phyloP scores from a whole-genome alignment of 176 grass and related monocot species.

The Carex littledalei region DNA sequence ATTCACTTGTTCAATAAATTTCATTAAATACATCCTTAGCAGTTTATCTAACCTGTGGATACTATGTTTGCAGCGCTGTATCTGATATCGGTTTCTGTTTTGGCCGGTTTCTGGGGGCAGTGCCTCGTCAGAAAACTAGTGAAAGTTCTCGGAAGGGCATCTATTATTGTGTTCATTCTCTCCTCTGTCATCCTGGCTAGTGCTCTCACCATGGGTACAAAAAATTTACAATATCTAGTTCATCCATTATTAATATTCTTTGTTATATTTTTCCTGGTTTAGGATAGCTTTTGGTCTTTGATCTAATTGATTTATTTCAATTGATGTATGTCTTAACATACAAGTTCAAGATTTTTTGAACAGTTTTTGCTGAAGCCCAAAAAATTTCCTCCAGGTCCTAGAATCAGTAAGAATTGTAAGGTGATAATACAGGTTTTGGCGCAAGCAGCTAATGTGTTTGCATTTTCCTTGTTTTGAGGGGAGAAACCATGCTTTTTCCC shows the following conservation, averaged over 20 bases:
- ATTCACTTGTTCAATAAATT: background rate
- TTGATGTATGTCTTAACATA: background rate
- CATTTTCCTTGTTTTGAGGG: background rate
- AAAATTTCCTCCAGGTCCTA: background rate
- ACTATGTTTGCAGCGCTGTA: slow-evolving; percentile 55
- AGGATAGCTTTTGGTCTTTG: background rate
- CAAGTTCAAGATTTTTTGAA: background rate
- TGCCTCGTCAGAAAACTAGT: slow-evolving; percentile 75
- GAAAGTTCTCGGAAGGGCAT: slow-evolving; percentile 65
- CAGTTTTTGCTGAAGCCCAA: background rate
- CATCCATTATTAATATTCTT: background rate
- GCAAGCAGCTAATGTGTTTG: background rate
- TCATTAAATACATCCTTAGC: background rate
- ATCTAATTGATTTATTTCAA: background rate
- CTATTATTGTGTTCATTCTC: slow-evolving; percentile 86
- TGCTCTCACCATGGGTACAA: slow-evolving; percentile 86
- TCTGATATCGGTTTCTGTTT: slow-evolving; percentile 58
- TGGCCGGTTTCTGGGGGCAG: slow-evolving; percentile 96
- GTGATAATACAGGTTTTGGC: background rate
- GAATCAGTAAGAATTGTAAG: background rate
- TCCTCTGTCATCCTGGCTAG: slow-evolving; percentile 91
- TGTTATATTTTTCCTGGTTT: background rate
- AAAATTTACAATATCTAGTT: background rate
- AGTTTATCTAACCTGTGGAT: background rate
- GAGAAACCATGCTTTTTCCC: background rate